Evolutionary conservation across 345 rosid genomes (phyloP).

Genomic region (Acer campestre): DNA sequence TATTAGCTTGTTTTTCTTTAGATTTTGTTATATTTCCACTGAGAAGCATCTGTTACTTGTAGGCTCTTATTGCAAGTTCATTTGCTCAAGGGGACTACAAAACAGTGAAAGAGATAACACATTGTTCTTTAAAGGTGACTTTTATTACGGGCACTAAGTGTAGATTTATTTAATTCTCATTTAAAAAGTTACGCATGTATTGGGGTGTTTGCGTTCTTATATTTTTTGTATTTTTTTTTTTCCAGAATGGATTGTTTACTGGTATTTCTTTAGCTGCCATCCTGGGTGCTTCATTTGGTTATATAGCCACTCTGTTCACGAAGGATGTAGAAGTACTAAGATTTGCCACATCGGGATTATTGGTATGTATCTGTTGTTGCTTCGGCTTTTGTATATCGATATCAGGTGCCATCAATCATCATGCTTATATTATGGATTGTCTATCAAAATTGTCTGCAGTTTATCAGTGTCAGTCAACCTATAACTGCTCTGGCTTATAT

Average conservation of each 20-base stretch:
- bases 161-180: neutral
- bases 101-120: conserved; percentile 39
- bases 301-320: conserved; percentile 42
- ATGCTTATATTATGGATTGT: neutral
- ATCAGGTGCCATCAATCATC: neutral
- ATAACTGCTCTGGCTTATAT: conserved; percentile 45
- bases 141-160: neutral
- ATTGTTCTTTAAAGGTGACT: conserved; percentile 39
- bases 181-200: neutral
- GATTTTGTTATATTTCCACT: neutral
- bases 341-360: conserved; percentile 33
- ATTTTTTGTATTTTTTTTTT: neutral
- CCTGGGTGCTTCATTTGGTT: conserved; percentile 37
- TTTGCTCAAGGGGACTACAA: conserved; percentile 39
- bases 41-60: conserved; percentile 4
- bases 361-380: conserved; percentile 23
- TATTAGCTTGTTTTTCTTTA: neutral
- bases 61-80: conserved; percentile 55
- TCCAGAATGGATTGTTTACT: conserved; percentile 45
- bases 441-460: conserved; percentile 25
- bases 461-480: conserved; percentile 43
- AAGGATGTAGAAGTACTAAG: conserved; percentile 36
- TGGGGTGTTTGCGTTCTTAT: neutral
- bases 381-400: neutral
- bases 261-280: conserved; percentile 41